Evolutionary conservation across 805 yeast species (phyloP).

Genomic region (fission yeast (Schizosaccharomyces pombe)): DNA sequence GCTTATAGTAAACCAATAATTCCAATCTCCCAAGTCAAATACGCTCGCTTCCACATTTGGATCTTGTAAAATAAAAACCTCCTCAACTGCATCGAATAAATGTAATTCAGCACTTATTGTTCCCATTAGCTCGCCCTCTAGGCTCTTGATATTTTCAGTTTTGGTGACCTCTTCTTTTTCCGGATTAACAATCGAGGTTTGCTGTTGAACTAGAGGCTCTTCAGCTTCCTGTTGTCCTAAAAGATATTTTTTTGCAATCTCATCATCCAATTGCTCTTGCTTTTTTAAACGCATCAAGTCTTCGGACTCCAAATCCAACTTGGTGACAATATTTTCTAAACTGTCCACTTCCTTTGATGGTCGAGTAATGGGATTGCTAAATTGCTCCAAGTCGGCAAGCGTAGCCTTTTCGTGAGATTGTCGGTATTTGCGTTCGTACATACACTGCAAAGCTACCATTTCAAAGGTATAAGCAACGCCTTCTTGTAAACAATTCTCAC

Average conservation of each 20-base stretch:
- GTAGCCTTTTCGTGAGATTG: conserved; percentile 19
- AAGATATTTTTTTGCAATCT: not conserved
- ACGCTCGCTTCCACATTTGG: conserved; percentile 18
- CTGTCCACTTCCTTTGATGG: not conserved
- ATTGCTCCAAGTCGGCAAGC: conserved; percentile 31
- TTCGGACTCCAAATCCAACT: not conserved
- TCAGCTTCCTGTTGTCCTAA: too few species aligned
- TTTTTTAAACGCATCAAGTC: not conserved
- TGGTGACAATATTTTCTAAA: not conserved
- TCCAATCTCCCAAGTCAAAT: conserved; percentile 26
- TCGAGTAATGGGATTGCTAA: conserved; percentile 13
- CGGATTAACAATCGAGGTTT: too few species aligned
- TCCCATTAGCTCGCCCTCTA: not conserved
- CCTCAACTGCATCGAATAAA: conserved; percentile 30
- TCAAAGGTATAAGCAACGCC: conserved; percentile 42
- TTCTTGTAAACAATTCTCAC: conserved; percentile 26
- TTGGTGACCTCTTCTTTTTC: not conserved
- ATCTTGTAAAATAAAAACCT: conserved; percentile 25
- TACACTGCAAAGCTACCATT: conserved; percentile 37
- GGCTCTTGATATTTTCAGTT: not conserved
- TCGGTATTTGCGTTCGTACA: conserved; percentile 52
- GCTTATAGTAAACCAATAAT: conserved; percentile 14
- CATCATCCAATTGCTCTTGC: not conserved
- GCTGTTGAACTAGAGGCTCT: too few species aligned
- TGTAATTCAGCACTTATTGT: conserved; percentile 22